Percentiles rank a stretch among this genome's conserved stretches.
Conservation (phyloP, 257 asterid genomes). For the Capsicum pubescens region DNA sequence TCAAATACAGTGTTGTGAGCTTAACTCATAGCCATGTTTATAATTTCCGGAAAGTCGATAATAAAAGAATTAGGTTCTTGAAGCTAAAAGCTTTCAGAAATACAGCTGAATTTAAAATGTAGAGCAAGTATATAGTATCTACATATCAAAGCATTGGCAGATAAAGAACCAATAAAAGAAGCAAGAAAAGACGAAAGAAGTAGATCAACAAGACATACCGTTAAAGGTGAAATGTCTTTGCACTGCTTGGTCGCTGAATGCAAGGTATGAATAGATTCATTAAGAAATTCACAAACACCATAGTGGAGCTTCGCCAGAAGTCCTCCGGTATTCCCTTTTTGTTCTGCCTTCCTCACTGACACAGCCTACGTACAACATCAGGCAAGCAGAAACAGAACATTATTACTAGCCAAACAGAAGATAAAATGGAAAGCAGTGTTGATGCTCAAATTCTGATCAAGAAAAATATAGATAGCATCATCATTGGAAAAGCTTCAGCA, state of each 20-base stretch:
- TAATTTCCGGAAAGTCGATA: neutral
- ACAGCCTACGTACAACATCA: constrained; percentile 52
- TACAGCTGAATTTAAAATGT: neutral
- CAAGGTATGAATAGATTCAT: constrained; percentile 50
- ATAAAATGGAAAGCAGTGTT: neutral
- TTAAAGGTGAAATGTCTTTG: constrained; percentile 59
- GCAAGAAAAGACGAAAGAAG: neutral
- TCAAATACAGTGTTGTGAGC: neutral
- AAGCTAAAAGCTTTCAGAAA: neutral
- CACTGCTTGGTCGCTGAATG: constrained; percentile 46
- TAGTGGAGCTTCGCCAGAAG: constrained; percentile 67
- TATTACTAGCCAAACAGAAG: neutral
- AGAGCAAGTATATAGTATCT: neutral
- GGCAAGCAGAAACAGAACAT: neutral
- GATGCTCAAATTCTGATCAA: neutral
- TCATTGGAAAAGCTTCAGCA: neutral
- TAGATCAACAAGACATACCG: constrained; percentile 42
- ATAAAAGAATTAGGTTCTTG: neutral
- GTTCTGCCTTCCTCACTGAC: constrained; percentile 66
- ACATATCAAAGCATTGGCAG: neutral
- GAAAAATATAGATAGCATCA: neutral
- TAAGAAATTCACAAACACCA: constrained; percentile 59
- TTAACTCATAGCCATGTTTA: neutral
- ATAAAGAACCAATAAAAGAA: neutral
- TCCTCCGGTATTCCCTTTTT: constrained; percentile 56